Evolutionary conservation across 2,329 filamentous ascomycete genomes (phyloP).

Genomic region (Penicillium brasilianum): DNA sequence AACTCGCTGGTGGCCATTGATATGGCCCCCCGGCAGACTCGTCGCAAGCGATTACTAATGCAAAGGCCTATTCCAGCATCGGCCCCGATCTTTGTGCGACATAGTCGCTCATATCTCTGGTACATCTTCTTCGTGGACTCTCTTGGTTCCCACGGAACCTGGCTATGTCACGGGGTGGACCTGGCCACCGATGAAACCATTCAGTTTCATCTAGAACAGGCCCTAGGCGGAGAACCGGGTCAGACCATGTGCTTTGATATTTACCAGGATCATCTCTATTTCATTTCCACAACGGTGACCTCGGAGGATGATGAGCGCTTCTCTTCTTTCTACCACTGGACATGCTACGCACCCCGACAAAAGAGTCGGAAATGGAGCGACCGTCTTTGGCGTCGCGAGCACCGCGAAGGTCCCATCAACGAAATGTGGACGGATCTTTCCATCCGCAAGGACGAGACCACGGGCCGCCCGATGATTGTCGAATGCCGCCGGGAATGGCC

Average conservation of each 20-base stretch:
- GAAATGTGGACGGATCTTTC: constrained; percentile 73
- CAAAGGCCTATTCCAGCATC: constrained; percentile 51
- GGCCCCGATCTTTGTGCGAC: constrained; percentile 69
- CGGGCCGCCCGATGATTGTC: constrained; percentile 64
- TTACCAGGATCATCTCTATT: constrained; percentile 69
- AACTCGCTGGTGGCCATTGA: constrained; percentile 62
- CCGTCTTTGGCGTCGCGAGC: constrained; percentile 68
- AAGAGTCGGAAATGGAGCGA: constrained; percentile 49
- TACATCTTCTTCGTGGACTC: constrained; percentile 67
- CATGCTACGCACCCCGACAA: constrained; percentile 62
- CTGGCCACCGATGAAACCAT: constrained; percentile 51
- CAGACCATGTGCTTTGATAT: constrained; percentile 74
- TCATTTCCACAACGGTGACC: constrained; percentile 68
- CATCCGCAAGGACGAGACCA: constrained; percentile 64
- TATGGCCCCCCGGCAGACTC: constrained; percentile 34
- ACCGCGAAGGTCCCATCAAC: constrained; percentile 73
- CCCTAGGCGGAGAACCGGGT: constrained; percentile 59
- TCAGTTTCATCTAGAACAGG: constrained; percentile 18
- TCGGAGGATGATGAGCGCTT: constrained; percentile 67
- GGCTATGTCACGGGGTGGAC: constrained; percentile 64
- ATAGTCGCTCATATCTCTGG: constrained; percentile 65
- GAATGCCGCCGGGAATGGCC: constrained; percentile 74
- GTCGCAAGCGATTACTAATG: constrained; percentile 48
- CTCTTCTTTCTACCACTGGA: constrained; percentile 71
- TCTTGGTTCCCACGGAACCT: constrained; percentile 62